Conservation (phyloP, 371 early-diverging fungal genomes). For the Dipsacomyces acuminosporus region DNA sequence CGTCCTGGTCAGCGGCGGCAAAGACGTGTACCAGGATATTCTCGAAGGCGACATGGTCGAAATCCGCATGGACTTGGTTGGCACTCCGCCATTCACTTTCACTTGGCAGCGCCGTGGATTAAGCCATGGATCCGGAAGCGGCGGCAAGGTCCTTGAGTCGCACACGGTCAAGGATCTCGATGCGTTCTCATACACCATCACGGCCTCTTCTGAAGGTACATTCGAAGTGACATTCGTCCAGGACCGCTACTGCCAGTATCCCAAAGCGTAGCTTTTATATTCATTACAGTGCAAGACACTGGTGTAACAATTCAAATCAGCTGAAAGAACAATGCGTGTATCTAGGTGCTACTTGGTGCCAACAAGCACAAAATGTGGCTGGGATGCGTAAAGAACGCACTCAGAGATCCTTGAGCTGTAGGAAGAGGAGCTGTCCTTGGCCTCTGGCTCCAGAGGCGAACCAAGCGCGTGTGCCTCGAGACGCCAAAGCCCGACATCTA, state of each 20-base stretch:
- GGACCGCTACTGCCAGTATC: slow-evolving; percentile 46
- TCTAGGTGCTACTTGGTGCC: no score
- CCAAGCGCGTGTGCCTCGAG: slow-evolving; percentile 15
- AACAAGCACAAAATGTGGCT: slow-evolving; percentile 24
- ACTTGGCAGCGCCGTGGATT: slow-evolving; percentile 46
- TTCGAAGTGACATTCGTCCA: slow-evolving; percentile 47
- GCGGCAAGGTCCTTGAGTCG: slow-evolving; percentile 42
- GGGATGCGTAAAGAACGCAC: slow-evolving; percentile 15
- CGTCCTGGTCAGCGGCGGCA: slow-evolving; percentile 44
- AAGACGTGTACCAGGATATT: slow-evolving; percentile 44
- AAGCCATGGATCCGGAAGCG: slow-evolving; percentile 3
- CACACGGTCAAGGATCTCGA: slow-evolving; percentile 45
- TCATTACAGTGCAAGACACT: background rate
- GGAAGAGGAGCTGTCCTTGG: background rate
- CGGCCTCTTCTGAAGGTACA: slow-evolving; percentile 41
- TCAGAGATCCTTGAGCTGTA: slow-evolving; percentile 18
- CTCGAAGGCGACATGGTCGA: slow-evolving; percentile 44
- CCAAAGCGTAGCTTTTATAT: no score
- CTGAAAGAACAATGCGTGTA: slow-evolving; percentile 16
- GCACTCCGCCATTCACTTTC: slow-evolving; percentile 47
- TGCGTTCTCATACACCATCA: slow-evolving; percentile 23
- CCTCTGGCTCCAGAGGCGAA: background rate
- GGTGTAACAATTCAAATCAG: background rate
- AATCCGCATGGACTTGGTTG: slow-evolving; percentile 34
- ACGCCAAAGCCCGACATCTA: slow-evolving; percentile 35